phyloP scores from a whole-genome alignment of 2,329 filamentous ascomycete species.

The Boeremia lycopersici region DNA sequence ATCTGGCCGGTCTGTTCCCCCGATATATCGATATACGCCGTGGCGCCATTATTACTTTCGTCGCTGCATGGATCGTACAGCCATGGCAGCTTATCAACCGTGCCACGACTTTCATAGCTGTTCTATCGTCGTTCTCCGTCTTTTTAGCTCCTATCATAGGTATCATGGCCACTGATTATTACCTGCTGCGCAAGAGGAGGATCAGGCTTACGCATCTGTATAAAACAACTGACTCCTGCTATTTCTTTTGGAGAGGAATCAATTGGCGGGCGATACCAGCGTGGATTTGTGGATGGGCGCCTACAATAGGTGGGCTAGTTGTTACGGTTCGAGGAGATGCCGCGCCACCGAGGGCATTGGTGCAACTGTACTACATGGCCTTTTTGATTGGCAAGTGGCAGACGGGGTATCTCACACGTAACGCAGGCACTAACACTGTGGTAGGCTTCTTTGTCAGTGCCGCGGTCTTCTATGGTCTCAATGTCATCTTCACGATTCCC shows the following conservation, averaged over 20 bases:
- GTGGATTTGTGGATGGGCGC: conserved; percentile 54
- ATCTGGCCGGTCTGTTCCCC: conserved; percentile 43
- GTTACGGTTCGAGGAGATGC: conserved; percentile 43
- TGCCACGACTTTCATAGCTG: conserved; percentile 44
- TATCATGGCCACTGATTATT: conserved; percentile 50
- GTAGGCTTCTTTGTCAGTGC: conserved; percentile 51
- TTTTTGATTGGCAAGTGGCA: conserved; percentile 51
- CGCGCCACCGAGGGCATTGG: conserved; percentile 45
- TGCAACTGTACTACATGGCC: conserved; percentile 56
- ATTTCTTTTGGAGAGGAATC: conserved; percentile 53
- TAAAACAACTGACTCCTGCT: conserved; percentile 42
- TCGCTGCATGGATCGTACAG: conserved; percentile 45
- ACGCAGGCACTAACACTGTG: neutral
- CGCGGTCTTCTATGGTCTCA: conserved; percentile 42
- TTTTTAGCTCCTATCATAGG: conserved; percentile 50
- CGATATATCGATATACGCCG: conserved; percentile 44
- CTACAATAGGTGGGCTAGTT: conserved; percentile 52
- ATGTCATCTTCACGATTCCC: conserved; percentile 49
- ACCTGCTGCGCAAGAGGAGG: conserved; percentile 42
- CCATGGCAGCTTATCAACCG: conserved; percentile 48
- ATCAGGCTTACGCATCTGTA: conserved; percentile 49
- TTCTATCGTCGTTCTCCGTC: conserved; percentile 52
- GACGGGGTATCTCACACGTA: neutral
- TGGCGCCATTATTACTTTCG: conserved; percentile 44
- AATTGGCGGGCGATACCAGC: conserved; percentile 53